Base-by-base conservation (phyloP, 2,329 filamentous ascomycete genomes). In the Alternaria sp. region DNA sequence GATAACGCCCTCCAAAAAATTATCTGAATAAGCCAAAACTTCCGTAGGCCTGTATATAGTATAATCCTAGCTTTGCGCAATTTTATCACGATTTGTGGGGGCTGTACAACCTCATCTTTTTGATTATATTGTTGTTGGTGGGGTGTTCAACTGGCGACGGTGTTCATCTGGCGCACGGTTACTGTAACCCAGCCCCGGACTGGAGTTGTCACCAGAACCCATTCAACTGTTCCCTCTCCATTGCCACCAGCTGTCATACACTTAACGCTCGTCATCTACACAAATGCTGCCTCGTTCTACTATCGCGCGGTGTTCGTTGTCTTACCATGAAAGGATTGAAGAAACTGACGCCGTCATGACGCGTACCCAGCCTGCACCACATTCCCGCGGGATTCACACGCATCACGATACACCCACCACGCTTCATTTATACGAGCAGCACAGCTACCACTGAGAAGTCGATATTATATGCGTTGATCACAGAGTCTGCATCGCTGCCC, bases 401-500 rank as follows among this genome's bases (percentile, higher is more conserved):
- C 46, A 49, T 38, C 46, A 16, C 30, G 20, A 38, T 36, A 32
- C 46, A 49, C 24, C 46, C 34, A 24, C 34, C 46, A 38, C 46
- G 20, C 46, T 49, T 36, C 34, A 24, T 26, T 20, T 38, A 49
- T 38, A 49, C 32, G 46, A 41, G 26, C 5, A 20, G 9, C 44
- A 7, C 32, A 38, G 46, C n/a, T 20, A 47, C 55, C 55, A 54
- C 16, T 58, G 9, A 54, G 24, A 47, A 39, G 3, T 26, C 20
- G 14, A 36, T 24, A 28, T 18, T 16, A 12, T n/a, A 18, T 32
- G n/a, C 7, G 24, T 22, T 38, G 41, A 39, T 42, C 26, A 22
- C 41, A 54, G 24, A 41, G 22, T 14, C 54, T 65, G 64, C 62
- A 52, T 57, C 57, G 57, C 62, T 67, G 64, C 64, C 66, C 66